phyloP scores from a whole-genome alignment of 2,329 filamentous ascomycete species.

The Cordyceps fumosorosea region DNA sequence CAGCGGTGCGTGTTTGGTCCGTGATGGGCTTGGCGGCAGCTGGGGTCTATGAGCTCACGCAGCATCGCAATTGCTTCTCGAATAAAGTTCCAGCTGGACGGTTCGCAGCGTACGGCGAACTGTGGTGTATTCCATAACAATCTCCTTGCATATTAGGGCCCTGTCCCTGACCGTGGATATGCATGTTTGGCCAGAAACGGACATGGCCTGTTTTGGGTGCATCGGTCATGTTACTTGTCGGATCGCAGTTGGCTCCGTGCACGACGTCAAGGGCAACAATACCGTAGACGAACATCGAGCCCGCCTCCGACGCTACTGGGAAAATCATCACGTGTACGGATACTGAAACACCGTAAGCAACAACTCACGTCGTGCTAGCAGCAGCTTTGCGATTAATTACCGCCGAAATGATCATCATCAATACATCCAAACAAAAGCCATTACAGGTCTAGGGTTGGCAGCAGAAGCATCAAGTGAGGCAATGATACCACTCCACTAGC shows the following conservation, averaged over 20 bases:
- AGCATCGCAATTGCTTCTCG: neutral
- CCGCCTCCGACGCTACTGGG: too few species aligned
- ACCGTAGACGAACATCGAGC: neutral
- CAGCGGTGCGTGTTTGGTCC: neutral
- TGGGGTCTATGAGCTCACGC: neutral
- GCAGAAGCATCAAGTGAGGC: neutral
- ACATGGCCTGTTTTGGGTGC: neutral
- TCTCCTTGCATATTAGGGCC: neutral
- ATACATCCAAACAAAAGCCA: too few species aligned
- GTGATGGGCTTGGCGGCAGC: neutral
- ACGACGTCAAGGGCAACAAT: neutral
- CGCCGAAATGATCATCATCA: too few species aligned
- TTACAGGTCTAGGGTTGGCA: constrained; percentile 1
- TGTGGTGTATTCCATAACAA: neutral
- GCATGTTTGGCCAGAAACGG: neutral
- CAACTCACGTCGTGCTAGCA: too few species aligned
- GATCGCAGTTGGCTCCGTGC: too few species aligned
- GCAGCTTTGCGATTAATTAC: too few species aligned
- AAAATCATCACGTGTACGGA: too few species aligned
- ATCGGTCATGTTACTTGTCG: neutral
- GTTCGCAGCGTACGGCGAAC: neutral
- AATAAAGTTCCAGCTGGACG: neutral
- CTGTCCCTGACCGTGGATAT: neutral
- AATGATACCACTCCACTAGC: neutral
- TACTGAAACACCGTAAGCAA: too few species aligned